Percentiles rank a stretch among this genome's conserved stretches.
These are phyloP conservation scores for Rhododendron williamsianum DNA, from an alignment of 148 eudicot species.

Conservation along the genomic window DNA sequence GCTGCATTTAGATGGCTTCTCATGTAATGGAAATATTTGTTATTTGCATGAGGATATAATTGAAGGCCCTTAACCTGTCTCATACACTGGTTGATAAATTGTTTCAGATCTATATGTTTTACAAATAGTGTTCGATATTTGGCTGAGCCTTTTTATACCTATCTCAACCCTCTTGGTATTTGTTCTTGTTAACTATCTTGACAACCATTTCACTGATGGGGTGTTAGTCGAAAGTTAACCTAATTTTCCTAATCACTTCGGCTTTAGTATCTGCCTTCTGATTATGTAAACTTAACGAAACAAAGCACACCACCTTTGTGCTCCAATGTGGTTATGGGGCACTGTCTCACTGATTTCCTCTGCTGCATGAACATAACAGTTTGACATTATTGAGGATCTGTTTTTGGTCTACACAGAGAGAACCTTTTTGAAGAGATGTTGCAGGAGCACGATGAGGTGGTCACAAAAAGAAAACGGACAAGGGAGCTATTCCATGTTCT, in stretches of 20 bases:
- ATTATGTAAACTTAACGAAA: background rate
- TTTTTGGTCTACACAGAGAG: constrained; percentile 3
- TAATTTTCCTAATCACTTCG: background rate
- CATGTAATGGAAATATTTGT: background rate
- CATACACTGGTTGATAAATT: background rate
- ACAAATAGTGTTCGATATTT: background rate
- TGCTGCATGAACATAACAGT: background rate
- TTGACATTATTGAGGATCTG: background rate
- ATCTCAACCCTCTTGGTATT: background rate
- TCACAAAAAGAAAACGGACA: background rate
- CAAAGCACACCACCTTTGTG: background rate
- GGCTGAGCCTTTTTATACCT: background rate
- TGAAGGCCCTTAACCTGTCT: background rate
- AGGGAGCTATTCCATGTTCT: constrained; percentile 1
- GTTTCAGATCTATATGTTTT: background rate
- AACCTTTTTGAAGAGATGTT: constrained; percentile 15
- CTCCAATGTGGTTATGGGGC: background rate
- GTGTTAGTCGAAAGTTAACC: background rate
- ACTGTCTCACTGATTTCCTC: background rate
- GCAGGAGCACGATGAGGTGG: constrained; percentile 2
- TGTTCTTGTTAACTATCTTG: background rate
- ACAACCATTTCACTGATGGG: background rate
- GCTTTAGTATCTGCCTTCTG: background rate
- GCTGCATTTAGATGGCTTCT: background rate
- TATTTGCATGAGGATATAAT: background rate